Percentiles rank a stretch among this genome's conserved stretches.
Conservation (phyloP, 768 basidiomycete genomes). For the Trametes sanguinea region DNA sequence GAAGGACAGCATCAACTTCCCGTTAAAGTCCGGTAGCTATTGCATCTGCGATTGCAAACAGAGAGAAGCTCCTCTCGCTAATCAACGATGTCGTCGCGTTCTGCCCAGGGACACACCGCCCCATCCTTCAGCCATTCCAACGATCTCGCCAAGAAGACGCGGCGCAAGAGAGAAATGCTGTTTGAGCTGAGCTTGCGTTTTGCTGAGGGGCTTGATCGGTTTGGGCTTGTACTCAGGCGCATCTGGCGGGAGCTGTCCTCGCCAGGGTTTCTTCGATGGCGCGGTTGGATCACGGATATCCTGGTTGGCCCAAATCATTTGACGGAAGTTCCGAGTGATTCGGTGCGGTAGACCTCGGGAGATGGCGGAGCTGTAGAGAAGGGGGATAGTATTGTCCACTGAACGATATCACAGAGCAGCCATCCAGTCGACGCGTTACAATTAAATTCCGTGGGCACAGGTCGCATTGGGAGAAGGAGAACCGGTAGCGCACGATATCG, state of each 20-base stretch:
- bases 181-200: constrained; percentile 25
- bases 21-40: too few relatives aligned
- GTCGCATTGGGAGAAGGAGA: too few relatives aligned
- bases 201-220: constrained; percentile 10
- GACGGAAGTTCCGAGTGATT: constrained; percentile 56
- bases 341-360: constrained; percentile 64
- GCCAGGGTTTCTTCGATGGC: constrained; percentile 3
- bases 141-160: constrained; percentile 53
- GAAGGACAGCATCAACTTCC: not conserved
- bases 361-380: constrained; percentile 62
- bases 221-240: constrained; percentile 17
- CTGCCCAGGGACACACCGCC: constrained; percentile 53
- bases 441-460: too few relatives aligned
- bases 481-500: too few relatives aligned
- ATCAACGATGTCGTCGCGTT: constrained; percentile 28
- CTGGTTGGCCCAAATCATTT: constrained; percentile 36
- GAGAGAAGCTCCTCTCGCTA: not conserved
- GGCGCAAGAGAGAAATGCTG: constrained; percentile 41
- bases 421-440: too few relatives aligned
- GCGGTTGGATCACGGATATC: not conserved
- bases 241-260: constrained; percentile 13
- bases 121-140: constrained; percentile 61
- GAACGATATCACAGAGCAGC: constrained; percentile 7
- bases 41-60: not conserved
- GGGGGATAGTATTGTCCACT: constrained; percentile 70